Conservation (phyloP, 2,329 filamentous ascomycete species). For the Monilinia fructicola region DNA sequence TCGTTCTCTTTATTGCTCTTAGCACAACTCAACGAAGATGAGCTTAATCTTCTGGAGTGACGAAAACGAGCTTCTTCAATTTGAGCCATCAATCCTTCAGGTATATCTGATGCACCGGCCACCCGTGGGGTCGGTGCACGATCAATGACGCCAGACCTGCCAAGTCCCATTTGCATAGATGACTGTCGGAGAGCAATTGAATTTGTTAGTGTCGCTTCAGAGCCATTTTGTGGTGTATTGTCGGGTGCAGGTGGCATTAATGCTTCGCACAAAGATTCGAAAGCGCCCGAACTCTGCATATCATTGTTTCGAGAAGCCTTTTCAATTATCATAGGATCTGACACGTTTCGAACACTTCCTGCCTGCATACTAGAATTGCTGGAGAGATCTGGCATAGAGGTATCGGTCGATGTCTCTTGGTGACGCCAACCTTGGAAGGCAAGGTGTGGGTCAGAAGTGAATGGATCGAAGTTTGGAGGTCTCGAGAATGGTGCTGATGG, state of each 20-base stretch:
- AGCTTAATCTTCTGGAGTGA: slow-evolving; percentile 18
- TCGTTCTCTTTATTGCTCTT: slow-evolving; percentile 18
- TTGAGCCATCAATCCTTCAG: slow-evolving; percentile 9
- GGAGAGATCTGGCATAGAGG: slow-evolving; percentile 50
- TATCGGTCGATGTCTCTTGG: slow-evolving; percentile 44
- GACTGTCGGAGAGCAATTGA: slow-evolving; percentile 6
- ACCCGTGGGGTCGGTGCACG: slow-evolving; percentile 5
- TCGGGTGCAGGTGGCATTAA: slow-evolving; percentile 35
- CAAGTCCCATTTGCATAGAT: slow-evolving; percentile 1
- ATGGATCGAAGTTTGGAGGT: slow-evolving; percentile 44
- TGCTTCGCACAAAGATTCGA: slow-evolving; percentile 38
- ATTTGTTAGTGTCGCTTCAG: slow-evolving; percentile 1
- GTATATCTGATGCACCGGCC: not conserved
- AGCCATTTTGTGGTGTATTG: slow-evolving; percentile 35
- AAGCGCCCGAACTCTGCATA: slow-evolving; percentile 35
- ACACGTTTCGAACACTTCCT: slow-evolving; percentile 42
- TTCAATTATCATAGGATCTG: slow-evolving; percentile 36
- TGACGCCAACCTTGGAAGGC: slow-evolving; percentile 38
- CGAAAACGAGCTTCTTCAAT: slow-evolving; percentile 9
- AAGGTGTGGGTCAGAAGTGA: slow-evolving; percentile 38
- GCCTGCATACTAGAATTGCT: slow-evolving; percentile 31
- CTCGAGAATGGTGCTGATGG: slow-evolving; percentile 34
- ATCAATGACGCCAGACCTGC: not conserved
- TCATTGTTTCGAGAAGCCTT: slow-evolving; percentile 31
- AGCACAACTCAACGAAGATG: slow-evolving; percentile 7